Evolutionary conservation across 176 grass and related monocot genomes (phyloP).

Genomic region (Cymbopogon citratus): DNA sequence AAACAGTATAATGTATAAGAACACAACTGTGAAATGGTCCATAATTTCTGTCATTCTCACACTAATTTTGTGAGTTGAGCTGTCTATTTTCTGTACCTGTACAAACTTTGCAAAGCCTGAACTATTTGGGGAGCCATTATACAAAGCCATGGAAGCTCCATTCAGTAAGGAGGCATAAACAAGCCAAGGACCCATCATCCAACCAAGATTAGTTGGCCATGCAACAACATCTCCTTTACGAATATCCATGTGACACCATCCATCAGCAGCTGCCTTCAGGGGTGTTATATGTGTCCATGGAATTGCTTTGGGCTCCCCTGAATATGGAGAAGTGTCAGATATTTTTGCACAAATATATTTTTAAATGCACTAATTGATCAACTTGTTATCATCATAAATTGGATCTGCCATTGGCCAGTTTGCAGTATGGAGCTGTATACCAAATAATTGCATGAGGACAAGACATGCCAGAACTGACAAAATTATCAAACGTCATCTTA

Average conservation of each 20-base stretch:
- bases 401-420: background rate
- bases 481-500: constrained; percentile 24
- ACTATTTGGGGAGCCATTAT: constrained; percentile 79
- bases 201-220: constrained; percentile 98
- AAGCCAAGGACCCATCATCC: constrained; percentile 99
- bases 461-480: background rate
- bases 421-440: background rate
- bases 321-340: constrained; percentile 18
- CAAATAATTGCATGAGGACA: background rate
- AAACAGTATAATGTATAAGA: background rate
- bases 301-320: constrained; percentile 96
- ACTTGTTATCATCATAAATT: constrained; percentile 20
- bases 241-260: constrained; percentile 96
- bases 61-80: background rate
- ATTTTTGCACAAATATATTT: background rate
- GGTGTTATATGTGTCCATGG: constrained; percentile 91
- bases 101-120: constrained; percentile 85
- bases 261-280: constrained; percentile 93
- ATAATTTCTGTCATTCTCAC: background rate
- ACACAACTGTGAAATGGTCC: background rate
- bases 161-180: constrained; percentile 91
- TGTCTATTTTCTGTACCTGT: constrained; percentile 48
- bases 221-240: constrained; percentile 87
- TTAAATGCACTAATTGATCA: background rate
- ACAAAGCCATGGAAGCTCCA: constrained; percentile 94